Evolutionary conservation across 352 stramenopile species (phyloP), one percentile per base, ranked within the genome.

Genomic region (Phytophthora niederhauseri): DNA sequence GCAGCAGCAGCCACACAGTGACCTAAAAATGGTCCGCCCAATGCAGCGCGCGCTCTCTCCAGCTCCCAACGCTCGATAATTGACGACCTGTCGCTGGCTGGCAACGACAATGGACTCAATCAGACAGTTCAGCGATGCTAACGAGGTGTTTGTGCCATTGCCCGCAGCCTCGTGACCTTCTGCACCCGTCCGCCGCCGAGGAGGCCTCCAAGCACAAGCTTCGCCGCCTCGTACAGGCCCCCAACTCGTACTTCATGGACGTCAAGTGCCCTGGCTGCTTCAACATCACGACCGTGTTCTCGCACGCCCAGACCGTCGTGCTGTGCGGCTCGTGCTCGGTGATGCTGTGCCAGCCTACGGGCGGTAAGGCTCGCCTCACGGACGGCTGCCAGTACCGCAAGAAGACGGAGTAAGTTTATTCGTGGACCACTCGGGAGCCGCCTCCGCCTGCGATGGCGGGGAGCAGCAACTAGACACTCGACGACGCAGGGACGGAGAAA

Each of bases 251-350:
- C 86, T 99, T 98, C 82, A 98, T 99, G 96, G 98, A 99, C 82
- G 98, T 99, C 67, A 99, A 99, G 85, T 99, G 98, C 90, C 97
- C 97, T 52, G 98, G 97, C 80, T 99, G 98, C 95, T 99, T 99
- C 89, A 98, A 99, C 91, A 99, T 99, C 85, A 99, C 98, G 51
- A 99, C 98, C 56, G 97, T 99, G 61, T 99, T 99, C 87, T 98
- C 85, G 75, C 98, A 99, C 80, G 97, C 98, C 63, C 97, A 99
- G 90, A 99, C 96, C 51, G 97, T 99, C 62, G 97, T 99, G 58
- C 79, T 99, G 48, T 99, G 97, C 78, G 95, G 94, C 68, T 89
- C 75, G 71, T 99, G 98, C 92, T 98, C 97, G 70, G 96, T 98
- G 63, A 98, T 99, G 87, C 90, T 99, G 61, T 99, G 97, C 93